These are phyloP conservation scores for Leptomonas pyrrhocoris DNA, from an alignment of 208 protist species.

Conservation along the genomic window DNA sequence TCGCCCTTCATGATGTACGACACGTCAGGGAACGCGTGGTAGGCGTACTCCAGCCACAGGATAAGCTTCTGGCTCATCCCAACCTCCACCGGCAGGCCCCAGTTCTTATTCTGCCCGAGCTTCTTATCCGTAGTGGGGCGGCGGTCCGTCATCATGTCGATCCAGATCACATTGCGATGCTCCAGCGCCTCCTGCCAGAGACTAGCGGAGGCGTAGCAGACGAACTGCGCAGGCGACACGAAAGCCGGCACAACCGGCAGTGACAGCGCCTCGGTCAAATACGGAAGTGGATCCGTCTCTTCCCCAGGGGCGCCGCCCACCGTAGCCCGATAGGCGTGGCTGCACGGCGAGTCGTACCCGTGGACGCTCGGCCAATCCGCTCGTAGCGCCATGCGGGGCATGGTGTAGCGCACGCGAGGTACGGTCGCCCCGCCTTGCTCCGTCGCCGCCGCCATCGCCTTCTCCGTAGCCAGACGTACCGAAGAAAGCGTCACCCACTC, in stretches of 20 bases:
- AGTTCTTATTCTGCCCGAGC: slow-evolving; percentile 21
- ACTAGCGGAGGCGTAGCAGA: slow-evolving; percentile 27
- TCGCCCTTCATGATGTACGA: too few relatives aligned
- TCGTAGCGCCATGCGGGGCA: not conserved
- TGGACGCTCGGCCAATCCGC: too few relatives aligned
- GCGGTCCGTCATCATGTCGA: too few relatives aligned
- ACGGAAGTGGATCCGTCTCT: too few relatives aligned
- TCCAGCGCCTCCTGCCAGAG: slow-evolving; percentile 30
- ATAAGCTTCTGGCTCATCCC: slow-evolving; percentile 47
- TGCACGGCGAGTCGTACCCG: too few relatives aligned
- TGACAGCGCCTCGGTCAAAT: not conserved
- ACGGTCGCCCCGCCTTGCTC: too few relatives aligned
- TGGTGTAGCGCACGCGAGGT: slow-evolving; percentile 13
- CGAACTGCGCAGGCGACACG: slow-evolving; percentile 17
- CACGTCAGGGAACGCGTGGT: too few relatives aligned
- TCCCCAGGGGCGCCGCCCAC: too few relatives aligned
- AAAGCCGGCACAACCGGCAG: slow-evolving; percentile 10
- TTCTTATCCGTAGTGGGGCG: slow-evolving; percentile 19
- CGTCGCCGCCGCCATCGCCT: too few relatives aligned
- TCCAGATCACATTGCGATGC: slow-evolving; percentile 26
- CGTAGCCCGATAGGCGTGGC: too few relatives aligned
- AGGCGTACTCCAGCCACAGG: slow-evolving; percentile 43
- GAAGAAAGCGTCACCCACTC: too few relatives aligned
- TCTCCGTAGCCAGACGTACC: too few relatives aligned
- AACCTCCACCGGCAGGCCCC: slow-evolving; percentile 37